Evolutionary conservation across 352 stramenopile genomes (phyloP).

Genomic region (Globisporangium cystogenes): DNA sequence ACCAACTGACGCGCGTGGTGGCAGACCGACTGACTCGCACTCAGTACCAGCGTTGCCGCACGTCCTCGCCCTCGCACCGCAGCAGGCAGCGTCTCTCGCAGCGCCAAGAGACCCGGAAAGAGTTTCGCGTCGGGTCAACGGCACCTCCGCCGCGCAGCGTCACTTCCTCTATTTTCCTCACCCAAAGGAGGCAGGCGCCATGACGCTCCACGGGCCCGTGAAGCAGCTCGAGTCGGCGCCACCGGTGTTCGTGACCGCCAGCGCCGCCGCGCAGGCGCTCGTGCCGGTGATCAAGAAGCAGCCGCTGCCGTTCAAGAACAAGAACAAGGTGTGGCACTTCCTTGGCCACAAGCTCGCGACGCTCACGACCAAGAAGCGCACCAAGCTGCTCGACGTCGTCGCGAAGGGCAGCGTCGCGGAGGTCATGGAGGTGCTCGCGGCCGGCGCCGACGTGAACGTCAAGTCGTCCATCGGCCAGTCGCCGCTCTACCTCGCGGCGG

Average conservation of each 20-base stretch:
- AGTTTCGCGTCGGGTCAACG: slow-evolving; percentile 1
- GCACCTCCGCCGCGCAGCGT: background rate
- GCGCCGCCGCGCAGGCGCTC: slow-evolving; percentile 27
- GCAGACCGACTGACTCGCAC: background rate
- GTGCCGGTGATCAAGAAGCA: slow-evolving; percentile 47
- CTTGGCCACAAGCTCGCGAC: slow-evolving; percentile 68
- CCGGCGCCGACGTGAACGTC: slow-evolving; percentile 46
- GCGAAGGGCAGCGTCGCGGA: slow-evolving; percentile 41
- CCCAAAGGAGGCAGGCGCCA: slow-evolving; percentile 2
- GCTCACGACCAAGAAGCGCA: slow-evolving; percentile 67
- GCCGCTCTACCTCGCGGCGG: slow-evolving; percentile 49
- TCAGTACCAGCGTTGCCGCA: background rate
- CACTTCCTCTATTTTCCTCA: background rate
- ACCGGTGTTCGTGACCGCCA: slow-evolving; percentile 29
- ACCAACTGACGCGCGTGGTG: background rate
- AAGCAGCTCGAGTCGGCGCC: slow-evolving; percentile 38
- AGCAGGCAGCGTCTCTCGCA: background rate
- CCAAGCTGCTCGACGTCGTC: slow-evolving; percentile 62
- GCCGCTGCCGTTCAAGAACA: slow-evolving; percentile 17
- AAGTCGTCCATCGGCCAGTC: slow-evolving; percentile 51
- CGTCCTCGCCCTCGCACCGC: too few relatives aligned
- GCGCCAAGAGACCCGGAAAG: background rate
- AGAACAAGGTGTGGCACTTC: slow-evolving; percentile 64
- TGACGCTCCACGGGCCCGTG: slow-evolving; percentile 40
- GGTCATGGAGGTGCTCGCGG: slow-evolving; percentile 55